Evolutionary conservation across 2,329 filamentous ascomycete species (phyloP).

Genomic region (Sclerotinia minor): DNA sequence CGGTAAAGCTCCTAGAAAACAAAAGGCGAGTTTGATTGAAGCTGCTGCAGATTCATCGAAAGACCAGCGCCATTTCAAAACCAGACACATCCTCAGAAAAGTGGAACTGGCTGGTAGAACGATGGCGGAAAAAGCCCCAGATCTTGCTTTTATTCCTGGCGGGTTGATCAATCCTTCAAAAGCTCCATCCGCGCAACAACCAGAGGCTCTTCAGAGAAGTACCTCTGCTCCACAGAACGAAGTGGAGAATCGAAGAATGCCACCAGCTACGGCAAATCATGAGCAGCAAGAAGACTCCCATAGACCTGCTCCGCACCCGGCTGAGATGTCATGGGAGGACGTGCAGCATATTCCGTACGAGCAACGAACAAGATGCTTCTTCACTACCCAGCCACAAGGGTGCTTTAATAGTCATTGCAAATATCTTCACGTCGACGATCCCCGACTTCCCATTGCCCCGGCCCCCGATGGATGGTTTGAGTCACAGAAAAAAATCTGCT

Average conservation of each 20-base stretch:
- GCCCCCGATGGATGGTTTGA: not conserved
- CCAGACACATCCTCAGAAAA: slow-evolving; percentile 44
- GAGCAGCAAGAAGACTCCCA: slow-evolving; percentile 1
- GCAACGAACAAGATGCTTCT: slow-evolving; percentile 11
- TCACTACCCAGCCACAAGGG: not conserved
- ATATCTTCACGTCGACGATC: slow-evolving; percentile 1
- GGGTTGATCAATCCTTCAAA: slow-evolving; percentile 36
- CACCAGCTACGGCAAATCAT: not conserved
- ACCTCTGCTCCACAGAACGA: not conserved
- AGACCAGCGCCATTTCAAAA: slow-evolving; percentile 46
- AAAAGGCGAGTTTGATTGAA: slow-evolving; percentile 29
- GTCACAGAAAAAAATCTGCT: slow-evolving; percentile 24
- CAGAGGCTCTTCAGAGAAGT: slow-evolving; percentile 27
- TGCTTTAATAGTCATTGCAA: not conserved
- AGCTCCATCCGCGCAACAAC: slow-evolving; percentile 25
- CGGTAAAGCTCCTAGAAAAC: slow-evolving; percentile 26
- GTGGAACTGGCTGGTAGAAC: slow-evolving; percentile 48
- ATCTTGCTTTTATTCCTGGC: slow-evolving; percentile 39
- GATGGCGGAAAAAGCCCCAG: slow-evolving; percentile 47
- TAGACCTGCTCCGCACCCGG: slow-evolving; percentile 15
- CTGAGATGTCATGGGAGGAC: slow-evolving; percentile 15
- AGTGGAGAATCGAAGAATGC: not conserved
- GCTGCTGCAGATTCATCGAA: slow-evolving; percentile 46
- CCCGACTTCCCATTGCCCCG: not conserved
- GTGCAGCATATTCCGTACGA: slow-evolving; percentile 17